Conservation (phyloP, 2,329 filamentous ascomycete genomes). For the Aureobasidium sp. region DNA sequence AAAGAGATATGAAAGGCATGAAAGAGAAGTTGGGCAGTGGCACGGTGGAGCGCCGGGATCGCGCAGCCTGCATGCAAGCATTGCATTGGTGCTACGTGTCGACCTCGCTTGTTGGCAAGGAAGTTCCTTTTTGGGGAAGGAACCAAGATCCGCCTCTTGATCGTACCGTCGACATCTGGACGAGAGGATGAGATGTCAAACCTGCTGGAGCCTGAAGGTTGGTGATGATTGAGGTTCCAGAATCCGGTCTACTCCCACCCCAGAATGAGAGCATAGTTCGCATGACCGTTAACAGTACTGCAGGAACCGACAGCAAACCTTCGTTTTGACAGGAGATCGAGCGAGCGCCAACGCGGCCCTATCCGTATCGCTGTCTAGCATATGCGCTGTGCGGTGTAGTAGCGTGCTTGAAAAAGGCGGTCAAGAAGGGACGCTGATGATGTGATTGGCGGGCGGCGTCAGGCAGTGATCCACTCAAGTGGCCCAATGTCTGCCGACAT, state of each 20-base stretch:
- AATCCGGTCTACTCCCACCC: background rate
- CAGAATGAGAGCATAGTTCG: background rate
- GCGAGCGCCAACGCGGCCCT: conserved; percentile 4
- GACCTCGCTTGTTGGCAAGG: conserved; percentile 12
- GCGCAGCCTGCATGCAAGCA: conserved; percentile 11
- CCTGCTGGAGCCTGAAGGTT: background rate
- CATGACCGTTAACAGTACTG: conserved; percentile 10
- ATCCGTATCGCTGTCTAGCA: background rate
- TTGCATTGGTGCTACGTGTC: conserved; percentile 12
- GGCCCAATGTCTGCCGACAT: conserved; percentile 7
- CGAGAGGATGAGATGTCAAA: background rate
- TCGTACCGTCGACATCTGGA: background rate
- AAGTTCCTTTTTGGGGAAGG: background rate
- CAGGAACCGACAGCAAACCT: conserved; percentile 4
- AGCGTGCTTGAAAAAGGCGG: conserved; percentile 6
- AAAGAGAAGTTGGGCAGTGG: conserved; percentile 13
- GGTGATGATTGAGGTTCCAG: background rate
- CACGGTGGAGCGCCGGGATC: conserved; percentile 10
- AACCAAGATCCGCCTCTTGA: background rate
- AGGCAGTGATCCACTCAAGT: conserved; percentile 1
- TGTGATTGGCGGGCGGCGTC: conserved; percentile 4
- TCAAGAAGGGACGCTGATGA: background rate
- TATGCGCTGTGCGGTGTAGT: conserved; percentile 1
- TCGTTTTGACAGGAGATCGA: background rate
- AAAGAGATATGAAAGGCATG: background rate